Base-by-base conservation (phyloP, 345 rosid genomes). In the Mercurialis annua region DNA sequence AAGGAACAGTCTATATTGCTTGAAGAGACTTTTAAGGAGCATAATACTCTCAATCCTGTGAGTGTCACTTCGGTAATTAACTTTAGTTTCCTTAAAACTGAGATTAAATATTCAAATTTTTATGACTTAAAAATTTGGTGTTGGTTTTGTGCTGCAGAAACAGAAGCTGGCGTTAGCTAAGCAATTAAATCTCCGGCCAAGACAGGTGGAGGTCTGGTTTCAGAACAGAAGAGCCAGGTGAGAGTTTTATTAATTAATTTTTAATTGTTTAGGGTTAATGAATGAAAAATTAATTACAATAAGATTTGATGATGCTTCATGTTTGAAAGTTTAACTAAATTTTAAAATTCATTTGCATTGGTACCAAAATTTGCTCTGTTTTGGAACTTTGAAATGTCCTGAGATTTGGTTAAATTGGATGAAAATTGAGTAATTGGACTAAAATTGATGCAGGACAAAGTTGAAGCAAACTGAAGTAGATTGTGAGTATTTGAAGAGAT, bases 161-260 rank as follows among this genome's bases (percentile, higher is more conserved):
- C 93, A 87, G 75, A 91, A 89, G 82, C 57, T 81, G 70, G 96
- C 84, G 11, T 64, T 91, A 76, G 88, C 93, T 6, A 86, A 84
- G 73, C 85, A 84, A 82, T 79, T 91, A 83, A 85, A 84, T 72
- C 89, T 91, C 47, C 84, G 78, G 81, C 78, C 96, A 5, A 84
- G 97, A 51, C 97, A 91, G 75, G 96, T 91, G 71, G 96, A 91
- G 70, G 97, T 91, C 55, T 91, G 96, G 97, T 91, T 91, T 62
- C 97, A 91, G 78, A 91, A 91, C 75, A 70, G 96, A 64, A 84
- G 96, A 76, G 97, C 97, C 72, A 87, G 97, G 97, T 91, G 56
- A 75, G 76, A 57, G 30, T 63, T 17, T 56, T 34, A 3, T 52
- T 54, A n/a, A 33, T 2, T 52, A 6, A 2, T 34, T 34, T 34